These are phyloP conservation scores for Aspergillus pseudoterreus DNA, from an alignment of 2,329 filamentous ascomycete genomes.

Conservation along the genomic window DNA sequence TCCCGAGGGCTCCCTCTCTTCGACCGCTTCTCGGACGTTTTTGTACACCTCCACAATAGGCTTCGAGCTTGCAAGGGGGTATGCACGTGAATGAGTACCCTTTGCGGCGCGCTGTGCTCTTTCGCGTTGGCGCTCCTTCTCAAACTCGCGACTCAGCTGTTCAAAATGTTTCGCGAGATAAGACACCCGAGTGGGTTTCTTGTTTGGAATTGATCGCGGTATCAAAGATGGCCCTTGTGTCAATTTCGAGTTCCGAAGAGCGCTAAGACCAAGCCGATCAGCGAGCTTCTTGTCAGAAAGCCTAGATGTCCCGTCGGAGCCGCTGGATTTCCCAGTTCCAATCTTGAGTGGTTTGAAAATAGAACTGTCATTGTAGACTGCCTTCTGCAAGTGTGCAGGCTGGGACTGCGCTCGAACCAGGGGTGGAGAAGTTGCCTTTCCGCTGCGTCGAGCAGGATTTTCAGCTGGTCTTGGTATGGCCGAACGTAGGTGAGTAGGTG, in stretches of 20 bases:
- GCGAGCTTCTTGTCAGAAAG: conserved; percentile 69
- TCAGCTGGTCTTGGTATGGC: conserved; percentile 40
- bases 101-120: conserved; percentile 74
- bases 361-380: conserved; percentile 20
- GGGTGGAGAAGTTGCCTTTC: conserved; percentile 42
- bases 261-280: conserved; percentile 65
- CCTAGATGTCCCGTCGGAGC: conserved; percentile 30
- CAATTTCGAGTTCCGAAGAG: conserved; percentile 57
- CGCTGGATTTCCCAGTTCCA: conserved; percentile 18
- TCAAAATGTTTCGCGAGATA: conserved; percentile 95
- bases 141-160: conserved; percentile 92
- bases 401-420: conserved; percentile 51
- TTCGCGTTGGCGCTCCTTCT: conserved; percentile 87
- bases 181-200: conserved; percentile 74
- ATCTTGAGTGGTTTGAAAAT: conserved; percentile 21
- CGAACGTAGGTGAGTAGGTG: conserved; percentile 29
- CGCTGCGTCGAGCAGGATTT: conserved; percentile 32
- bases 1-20: conserved; percentile 66
- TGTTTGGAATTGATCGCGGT: conserved; percentile 73
- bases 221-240: conserved; percentile 66
- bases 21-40: conserved; percentile 87
- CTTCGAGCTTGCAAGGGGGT: conserved; percentile 87
- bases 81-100: conserved; percentile 71
- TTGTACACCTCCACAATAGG: conserved; percentile 95
- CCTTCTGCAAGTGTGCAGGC: conserved; percentile 38